Percentiles rank a stretch among this genome's conserved stretches.
Conservation (phyloP, 2,329 filamentous ascomycete genomes). For the Trichophyton simii region DNA sequence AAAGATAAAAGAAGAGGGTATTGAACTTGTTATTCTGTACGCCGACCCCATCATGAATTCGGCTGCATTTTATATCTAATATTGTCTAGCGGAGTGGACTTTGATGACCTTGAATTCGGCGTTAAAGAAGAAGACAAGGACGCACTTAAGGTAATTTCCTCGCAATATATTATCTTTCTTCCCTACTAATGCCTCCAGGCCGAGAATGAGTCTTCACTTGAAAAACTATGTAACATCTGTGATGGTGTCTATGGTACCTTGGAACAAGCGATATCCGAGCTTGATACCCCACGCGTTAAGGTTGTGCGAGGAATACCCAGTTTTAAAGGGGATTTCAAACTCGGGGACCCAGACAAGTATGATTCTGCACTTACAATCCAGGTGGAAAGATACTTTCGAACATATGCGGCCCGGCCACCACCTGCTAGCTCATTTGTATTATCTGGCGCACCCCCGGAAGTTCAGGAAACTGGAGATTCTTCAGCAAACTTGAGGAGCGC, state of each 20-base stretch:
- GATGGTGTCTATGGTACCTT: slow-evolving; percentile 70
- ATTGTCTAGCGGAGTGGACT: slow-evolving; percentile 63
- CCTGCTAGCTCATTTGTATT: slow-evolving; percentile 66
- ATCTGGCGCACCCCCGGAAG: slow-evolving; percentile 31
- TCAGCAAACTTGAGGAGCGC: slow-evolving; percentile 36
- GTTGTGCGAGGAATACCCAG: slow-evolving; percentile 59
- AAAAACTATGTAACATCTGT: slow-evolving; percentile 53
- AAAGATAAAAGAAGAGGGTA: slow-evolving; percentile 62
- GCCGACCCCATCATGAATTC: slow-evolving; percentile 23
- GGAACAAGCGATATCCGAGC: slow-evolving; percentile 68
- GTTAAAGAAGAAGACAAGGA: slow-evolving; percentile 86
- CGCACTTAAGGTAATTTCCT: slow-evolving; percentile 45
- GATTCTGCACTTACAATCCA: slow-evolving; percentile 67
- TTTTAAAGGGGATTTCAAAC: slow-evolving; percentile 65
- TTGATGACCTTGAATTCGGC: slow-evolving; percentile 80
- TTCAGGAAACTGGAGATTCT: slow-evolving; percentile 43
- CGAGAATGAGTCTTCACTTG: slow-evolving; percentile 61
- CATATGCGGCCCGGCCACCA: slow-evolving; percentile 60
- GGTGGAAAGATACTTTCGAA: slow-evolving; percentile 83
- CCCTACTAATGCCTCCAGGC: slow-evolving; percentile 29
- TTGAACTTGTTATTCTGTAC: slow-evolving; percentile 68
- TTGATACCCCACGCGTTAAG: slow-evolving; percentile 67
- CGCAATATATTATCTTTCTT: background rate
- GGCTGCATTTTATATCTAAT: slow-evolving; percentile 16
- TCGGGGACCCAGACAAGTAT: slow-evolving; percentile 65